Evolutionary conservation across 805 yeast species (phyloP), one percentile per base, ranked within the genome.

Genomic region (Wickerhamiella azymoides): DNA sequence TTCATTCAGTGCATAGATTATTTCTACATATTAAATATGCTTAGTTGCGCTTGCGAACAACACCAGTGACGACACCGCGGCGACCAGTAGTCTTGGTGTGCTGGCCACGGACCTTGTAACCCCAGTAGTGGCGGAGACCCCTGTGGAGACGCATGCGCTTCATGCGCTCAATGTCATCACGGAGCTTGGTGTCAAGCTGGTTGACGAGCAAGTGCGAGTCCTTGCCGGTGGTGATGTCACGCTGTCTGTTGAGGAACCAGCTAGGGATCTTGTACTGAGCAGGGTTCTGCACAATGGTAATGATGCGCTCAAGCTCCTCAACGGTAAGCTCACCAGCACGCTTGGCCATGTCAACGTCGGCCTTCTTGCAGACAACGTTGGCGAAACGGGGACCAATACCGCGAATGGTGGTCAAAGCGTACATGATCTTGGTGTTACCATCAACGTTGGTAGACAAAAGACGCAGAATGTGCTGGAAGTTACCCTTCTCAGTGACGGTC

Each of bases 331-430:
- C 98, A 84, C 99, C 99, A 66, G 99, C 99, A 75, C 99, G 84
- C 83, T 92, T 92, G 74, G 73, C 67, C 74, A 93, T 80, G 72
- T 84, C 94, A 69, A 92, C 93, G 79, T 92, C 99, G 66, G 99
- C 99, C 82, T 89, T 93, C 84, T 93, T 93, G 80, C 97, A 92
- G 69, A 92, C 96, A 77, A 92, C 79, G 88, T 93, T 92, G 74
- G 98, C 79, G 84, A 89, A 93, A 79, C 99, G 92, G 76, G 97
- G 93, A 79, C 98, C 98, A 67, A 92, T 97, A 88, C 99, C 99
- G 79, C 96, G 84, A 72, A 92, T 93, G 76, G 88, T 83, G 80
- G 98, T 88, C 77, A 92, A 79, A 72, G 99, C 99, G 84, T 88
- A 93, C 92, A 92, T 93, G 74, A 92, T 80, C 82, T 92, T 92